Evolutionary conservation across 768 basidiomycete genomes (phyloP).

Genomic region (Trametes sanguinea): DNA sequence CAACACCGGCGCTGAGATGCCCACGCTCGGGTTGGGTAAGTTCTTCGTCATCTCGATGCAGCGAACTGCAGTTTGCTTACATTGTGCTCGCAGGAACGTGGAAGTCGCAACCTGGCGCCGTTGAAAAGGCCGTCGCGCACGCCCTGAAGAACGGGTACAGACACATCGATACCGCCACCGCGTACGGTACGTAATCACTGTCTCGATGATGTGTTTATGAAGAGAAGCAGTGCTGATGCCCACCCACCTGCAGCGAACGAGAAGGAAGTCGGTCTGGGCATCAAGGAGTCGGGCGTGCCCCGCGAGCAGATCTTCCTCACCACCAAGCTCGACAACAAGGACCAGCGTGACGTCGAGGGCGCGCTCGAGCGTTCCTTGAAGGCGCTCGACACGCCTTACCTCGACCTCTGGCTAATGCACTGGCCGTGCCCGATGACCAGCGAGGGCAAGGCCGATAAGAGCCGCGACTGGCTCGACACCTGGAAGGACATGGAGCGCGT

Average conservation of each 20-base stretch:
- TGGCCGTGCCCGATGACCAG: constrained; percentile 78
- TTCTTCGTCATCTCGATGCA: not conserved
- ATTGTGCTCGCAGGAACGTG: constrained; percentile 60
- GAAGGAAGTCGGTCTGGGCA: constrained; percentile 78
- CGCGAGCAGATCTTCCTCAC: constrained; percentile 80
- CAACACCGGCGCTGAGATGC: constrained; percentile 79
- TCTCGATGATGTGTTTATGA: not conserved
- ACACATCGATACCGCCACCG: constrained; percentile 71
- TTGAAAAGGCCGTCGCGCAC: constrained; percentile 70
- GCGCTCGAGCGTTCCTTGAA: constrained; percentile 72
- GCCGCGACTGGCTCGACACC: constrained; percentile 67
- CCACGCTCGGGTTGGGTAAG: constrained; percentile 67
- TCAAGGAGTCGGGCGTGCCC: constrained; percentile 71
- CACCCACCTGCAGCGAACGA: constrained; percentile 52
- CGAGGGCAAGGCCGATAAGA: constrained; percentile 55
- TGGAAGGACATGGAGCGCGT: constrained; percentile 80
- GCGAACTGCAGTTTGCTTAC: not conserved
- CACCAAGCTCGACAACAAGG: constrained; percentile 66
- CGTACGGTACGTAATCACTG: constrained; percentile 42
- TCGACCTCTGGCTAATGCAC: constrained; percentile 85
- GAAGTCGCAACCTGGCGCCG: constrained; percentile 70
- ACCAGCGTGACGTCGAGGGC: constrained; percentile 58
- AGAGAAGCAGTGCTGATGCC: not conserved
- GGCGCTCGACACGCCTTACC: constrained; percentile 69
- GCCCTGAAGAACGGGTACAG: constrained; percentile 77